phyloP scores from a whole-genome alignment of 306 rosid genomes.

The Quercus dentata region DNA sequence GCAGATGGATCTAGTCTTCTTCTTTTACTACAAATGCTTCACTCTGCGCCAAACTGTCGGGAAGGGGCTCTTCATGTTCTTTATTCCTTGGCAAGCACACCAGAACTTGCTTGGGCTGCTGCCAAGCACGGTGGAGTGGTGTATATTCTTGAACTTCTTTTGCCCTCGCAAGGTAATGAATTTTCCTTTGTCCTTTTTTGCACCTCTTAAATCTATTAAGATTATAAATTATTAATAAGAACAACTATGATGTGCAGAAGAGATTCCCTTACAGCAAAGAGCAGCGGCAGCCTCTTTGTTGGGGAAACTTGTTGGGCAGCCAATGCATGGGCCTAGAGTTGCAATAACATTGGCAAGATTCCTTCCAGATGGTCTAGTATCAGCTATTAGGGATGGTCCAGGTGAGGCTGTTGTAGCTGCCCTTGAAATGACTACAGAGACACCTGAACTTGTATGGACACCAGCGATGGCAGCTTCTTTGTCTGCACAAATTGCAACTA shows the following conservation, averaged over 20 bases:
- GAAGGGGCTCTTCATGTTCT: conserved; percentile 99
- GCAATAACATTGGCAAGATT: conserved; percentile 91
- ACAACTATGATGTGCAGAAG: conserved; percentile 53
- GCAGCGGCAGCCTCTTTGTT: conserved; percentile 94
- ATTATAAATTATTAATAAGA: conserved; percentile 17
- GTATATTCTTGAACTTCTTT: conserved; percentile 89
- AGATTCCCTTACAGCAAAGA: conserved; percentile 92
- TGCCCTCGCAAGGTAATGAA: conserved; percentile 84
- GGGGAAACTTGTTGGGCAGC: conserved; percentile 96
- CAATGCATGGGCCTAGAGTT: conserved; percentile 99
- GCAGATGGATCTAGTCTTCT: conserved; percentile 98
- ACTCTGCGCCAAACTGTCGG: conserved; percentile 86
- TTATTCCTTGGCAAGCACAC: conserved; percentile 95
- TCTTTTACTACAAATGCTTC: conserved; percentile 92
- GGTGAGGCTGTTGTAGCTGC: conserved; percentile 94
- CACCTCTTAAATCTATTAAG: conserved; percentile 11
- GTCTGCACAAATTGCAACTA: conserved; percentile 89
- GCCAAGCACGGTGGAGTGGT: conserved; percentile 99
- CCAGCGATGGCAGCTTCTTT: conserved; percentile 99
- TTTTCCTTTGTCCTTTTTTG: conserved; percentile 3
- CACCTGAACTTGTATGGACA: conserved; percentile 99
- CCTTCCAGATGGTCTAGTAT: conserved; percentile 96
- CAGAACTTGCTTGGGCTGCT: conserved; percentile 98
- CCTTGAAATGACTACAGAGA: conserved; percentile 92
- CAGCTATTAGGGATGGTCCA: conserved; percentile 96